Evolutionary conservation across 2,329 filamentous ascomycete genomes (phyloP), one percentile per base, ranked within the genome.

Genomic region (Pestalotiopsis sp.): DNA sequence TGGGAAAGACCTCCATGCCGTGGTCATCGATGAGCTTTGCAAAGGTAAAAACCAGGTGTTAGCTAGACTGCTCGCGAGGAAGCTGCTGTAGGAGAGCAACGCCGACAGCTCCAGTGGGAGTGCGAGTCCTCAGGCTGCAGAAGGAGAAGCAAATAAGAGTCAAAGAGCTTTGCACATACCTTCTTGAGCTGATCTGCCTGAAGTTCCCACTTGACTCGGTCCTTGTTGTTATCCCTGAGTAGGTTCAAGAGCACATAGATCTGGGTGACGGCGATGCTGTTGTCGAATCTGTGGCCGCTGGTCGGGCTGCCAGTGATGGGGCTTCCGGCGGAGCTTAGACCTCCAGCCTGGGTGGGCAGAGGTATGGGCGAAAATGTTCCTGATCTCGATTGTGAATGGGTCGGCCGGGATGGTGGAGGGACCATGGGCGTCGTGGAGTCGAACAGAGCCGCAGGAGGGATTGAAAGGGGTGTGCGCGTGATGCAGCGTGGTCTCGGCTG

Each of bases 1-100:
- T 97, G 70, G 93, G 91, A 81, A 95, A 98, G 79, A 98, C 94
- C 87, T 99, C 97, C 95, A 99, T 99, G 79, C 95, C 95, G 94
- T 97, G 92, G 77, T 95, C 95, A 89, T 97, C 92, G 84, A 98
- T 92, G 80, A 98, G 91, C 93, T 97, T 73, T 36, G 7, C 23
- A 52, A n/a, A 14, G 31, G 7, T 36, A 36, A 36, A 12, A 58
- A 49, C 68, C 14, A 68, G 66, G 31, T 70, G 57, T 69, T 67
- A 61, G 23, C 61, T 40, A 20, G 58, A 40, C 59, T 12, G 59
- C 45, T 52, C 17, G 45, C 7, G n/a, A 20, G 45, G 45, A 52
- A 52, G 45, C 45, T 52, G 3, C 17, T 52, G 45, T n/a, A 45
- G 41, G 63, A 52, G 49, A 36, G n/a, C 14, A 27, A 4, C 7